Evolutionary conservation across 2,329 filamentous ascomycete species (phyloP), one percentile per base, ranked within the genome.

Genomic region (Fusarium nematophilum): DNA sequence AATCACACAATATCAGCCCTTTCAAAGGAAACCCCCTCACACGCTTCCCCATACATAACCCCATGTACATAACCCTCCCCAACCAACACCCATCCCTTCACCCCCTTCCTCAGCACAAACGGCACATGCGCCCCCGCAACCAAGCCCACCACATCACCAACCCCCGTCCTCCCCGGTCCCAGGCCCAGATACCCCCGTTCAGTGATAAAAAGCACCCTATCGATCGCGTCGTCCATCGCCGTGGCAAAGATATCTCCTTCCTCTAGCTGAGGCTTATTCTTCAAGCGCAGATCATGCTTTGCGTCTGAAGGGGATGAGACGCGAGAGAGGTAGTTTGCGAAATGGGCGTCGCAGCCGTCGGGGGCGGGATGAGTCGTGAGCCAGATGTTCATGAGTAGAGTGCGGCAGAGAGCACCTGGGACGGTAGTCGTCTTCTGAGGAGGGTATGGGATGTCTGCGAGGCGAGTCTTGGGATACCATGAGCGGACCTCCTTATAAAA

Each of bases 231-330:
- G 10, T 57, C 39, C 9, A 57, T 37, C 0, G 52, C 52, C 23
- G 53, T 14, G 4, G 43, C 33, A 30, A 57, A 57, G 4, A 57
- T 57, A 1, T 57, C 54, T 7, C 54, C 54, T 3, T 57, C 23
- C 25, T 36, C 38, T 10, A 44, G 27, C 4, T 40, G 14, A 15
- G 38, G 52, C 0, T 45, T 56, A 0, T 30, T 13, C 7, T 36
- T 40, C 4, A 36, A 9, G 2, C 23, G 21, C 15, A 57, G 27
- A 2, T 57, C 52, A 44, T 21, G 38, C 6, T 57, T 57, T 4
- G 14, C 14, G 3, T 6, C 6, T 1, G 44, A 57, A 2, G 43
- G n/a, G 2, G 52, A 57, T 5, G 52, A 58, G 3, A 58, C 45
- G 0, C 25, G 44, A 2, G 52, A 27, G 0, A 58, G 13, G 7